Conservation (phyloP, 225 moss, liverwort and hornwort genomes). For the Rhytidiadelphus loreus region DNA sequence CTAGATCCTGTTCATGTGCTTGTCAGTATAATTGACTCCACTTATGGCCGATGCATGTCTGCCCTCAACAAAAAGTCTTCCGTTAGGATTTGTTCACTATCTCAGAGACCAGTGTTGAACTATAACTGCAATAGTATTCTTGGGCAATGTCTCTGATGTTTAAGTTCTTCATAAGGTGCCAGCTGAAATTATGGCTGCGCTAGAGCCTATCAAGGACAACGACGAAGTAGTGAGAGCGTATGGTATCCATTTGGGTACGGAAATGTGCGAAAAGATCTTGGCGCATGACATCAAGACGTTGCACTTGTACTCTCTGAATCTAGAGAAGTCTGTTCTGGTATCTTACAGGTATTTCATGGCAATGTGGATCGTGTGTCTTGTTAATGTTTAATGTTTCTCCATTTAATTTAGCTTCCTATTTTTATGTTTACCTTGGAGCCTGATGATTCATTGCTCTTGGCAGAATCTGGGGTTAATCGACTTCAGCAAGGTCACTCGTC, state of each 20-base stretch:
- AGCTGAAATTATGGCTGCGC: constrained; percentile 52
- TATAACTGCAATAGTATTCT: not conserved
- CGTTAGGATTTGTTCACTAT: not conserved
- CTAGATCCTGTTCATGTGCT: not conserved
- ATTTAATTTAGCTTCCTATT: not conserved
- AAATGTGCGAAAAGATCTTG: constrained; percentile 91
- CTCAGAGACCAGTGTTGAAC: not conserved
- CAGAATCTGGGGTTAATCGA: constrained; percentile 81
- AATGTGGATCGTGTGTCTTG: not conserved
- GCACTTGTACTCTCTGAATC: constrained; percentile 81
- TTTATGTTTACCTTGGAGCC: not conserved
- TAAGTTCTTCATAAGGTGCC: constrained; percentile 37
- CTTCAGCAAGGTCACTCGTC: constrained; percentile 45
- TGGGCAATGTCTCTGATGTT: not conserved
- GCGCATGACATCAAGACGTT: constrained; percentile 65
- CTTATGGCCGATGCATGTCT: not conserved
- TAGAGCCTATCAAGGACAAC: constrained; percentile 91
- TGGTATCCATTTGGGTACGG: constrained; percentile 77
- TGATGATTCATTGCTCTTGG: not conserved
- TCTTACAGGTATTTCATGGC: constrained; percentile 55
- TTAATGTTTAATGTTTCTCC: not conserved
- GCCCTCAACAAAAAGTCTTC: not conserved
- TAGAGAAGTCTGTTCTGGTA: constrained; percentile 90
- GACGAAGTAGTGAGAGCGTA: constrained; percentile 79
- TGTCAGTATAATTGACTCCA: not conserved